Evolutionary conservation across 2,329 filamentous ascomycete genomes (phyloP).

Genomic region (Clarireedia monteithiana): DNA sequence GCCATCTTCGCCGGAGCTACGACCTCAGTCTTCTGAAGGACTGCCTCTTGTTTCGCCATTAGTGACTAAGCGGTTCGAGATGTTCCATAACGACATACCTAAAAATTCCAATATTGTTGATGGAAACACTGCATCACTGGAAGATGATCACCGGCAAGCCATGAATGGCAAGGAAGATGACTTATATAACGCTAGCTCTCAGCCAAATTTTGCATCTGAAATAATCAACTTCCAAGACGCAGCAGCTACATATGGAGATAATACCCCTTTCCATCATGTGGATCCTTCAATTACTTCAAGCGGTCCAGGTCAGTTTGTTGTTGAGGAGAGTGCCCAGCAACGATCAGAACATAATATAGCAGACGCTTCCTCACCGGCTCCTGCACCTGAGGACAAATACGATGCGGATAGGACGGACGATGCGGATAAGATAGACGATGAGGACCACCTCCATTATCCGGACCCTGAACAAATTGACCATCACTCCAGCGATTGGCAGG

Average conservation of each 20-base stretch:
- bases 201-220: not conserved
- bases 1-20: conserved; percentile 18
- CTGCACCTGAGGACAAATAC: not conserved
- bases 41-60: conserved; percentile 25
- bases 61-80: conserved; percentile 10
- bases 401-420: not conserved
- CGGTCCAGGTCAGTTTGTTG: not conserved
- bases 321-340: not conserved
- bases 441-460: conserved; percentile 2
- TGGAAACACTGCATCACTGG: not conserved
- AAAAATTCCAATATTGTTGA: not conserved
- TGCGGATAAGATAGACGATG: not conserved
- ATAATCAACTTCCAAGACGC: not conserved
- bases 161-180: conserved; percentile 8
- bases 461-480: conserved; percentile 8
- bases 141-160: not conserved
- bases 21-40: conserved; percentile 22
- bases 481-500: not conserved
- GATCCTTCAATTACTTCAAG: not conserved
- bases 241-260: not conserved
- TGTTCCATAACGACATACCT: not conserved
- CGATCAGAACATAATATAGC: not conserved
- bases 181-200: conserved; percentile 15
- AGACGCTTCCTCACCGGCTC: not conserved
- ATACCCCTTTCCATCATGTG: not conserved